phyloP scores from a whole-genome alignment of 2,329 filamentous ascomycete genomes.

The Scedosporium minutisporum region DNA sequence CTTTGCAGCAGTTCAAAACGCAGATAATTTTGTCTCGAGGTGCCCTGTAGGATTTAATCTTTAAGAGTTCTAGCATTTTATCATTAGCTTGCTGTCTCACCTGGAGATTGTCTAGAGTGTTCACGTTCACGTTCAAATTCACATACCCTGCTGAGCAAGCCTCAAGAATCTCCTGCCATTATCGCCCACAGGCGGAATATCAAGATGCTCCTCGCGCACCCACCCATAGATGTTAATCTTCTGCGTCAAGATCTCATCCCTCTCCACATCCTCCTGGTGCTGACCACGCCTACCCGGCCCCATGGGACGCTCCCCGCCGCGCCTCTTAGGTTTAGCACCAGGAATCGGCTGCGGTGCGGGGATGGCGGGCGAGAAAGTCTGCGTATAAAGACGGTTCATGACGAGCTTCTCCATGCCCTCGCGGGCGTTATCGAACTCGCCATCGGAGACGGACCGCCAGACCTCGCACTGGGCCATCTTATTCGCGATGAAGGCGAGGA shows the following conservation, averaged over 20 bases:
- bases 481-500: slow-evolving; percentile 90
- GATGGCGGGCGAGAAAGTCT: slow-evolving; percentile 94
- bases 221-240: slow-evolving; percentile 96
- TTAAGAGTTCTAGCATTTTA: slow-evolving; percentile 65
- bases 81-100: slow-evolving; percentile 9
- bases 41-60: slow-evolving; percentile 95
- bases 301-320: slow-evolving; percentile 57
- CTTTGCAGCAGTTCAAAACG: slow-evolving; percentile 96
- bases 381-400: slow-evolving; percentile 92
- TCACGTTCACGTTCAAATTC: not conserved
- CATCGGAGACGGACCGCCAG: slow-evolving; percentile 90
- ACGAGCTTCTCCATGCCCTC: slow-evolving; percentile 99
- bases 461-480: slow-evolving; percentile 98
- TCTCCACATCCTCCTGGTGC: slow-evolving; percentile 95
- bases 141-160: slow-evolving; percentile 73
- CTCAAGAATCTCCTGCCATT: slow-evolving; percentile 81
- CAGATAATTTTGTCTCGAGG: slow-evolving; percentile 98
- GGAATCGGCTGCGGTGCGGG: slow-evolving; percentile 66
- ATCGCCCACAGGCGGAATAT: slow-evolving; percentile 76
- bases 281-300: slow-evolving; percentile 84
- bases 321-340: slow-evolving; percentile 57
- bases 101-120: not conserved
- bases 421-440: slow-evolving; percentile 94
- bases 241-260: slow-evolving; percentile 89
- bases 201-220: slow-evolving; percentile 86